Percentiles rank a stretch among this genome's conserved stretches.
These are phyloP conservation scores for Paramyrothecium sp. DNA, from an alignment of 2,329 filamentous ascomycete species.

Conservation along the genomic window DNA sequence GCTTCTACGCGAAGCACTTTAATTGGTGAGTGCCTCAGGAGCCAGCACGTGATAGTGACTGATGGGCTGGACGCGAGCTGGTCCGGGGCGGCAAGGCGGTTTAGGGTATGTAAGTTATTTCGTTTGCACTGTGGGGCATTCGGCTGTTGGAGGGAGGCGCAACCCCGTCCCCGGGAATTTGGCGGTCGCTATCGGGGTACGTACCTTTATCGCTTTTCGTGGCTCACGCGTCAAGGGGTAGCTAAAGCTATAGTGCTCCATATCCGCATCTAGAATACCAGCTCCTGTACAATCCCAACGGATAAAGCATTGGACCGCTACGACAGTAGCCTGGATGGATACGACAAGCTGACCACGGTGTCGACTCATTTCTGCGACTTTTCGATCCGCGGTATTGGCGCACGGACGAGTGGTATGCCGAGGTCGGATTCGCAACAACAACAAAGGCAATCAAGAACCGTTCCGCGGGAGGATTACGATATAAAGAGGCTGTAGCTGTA, in stretches of 20 bases:
- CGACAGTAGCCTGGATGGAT: conserved; percentile 16
- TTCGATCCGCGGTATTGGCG: conserved; percentile 6
- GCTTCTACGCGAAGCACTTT: conserved; percentile 36
- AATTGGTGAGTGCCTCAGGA: conserved; percentile 33
- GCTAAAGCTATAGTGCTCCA: not conserved
- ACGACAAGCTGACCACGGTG: conserved; percentile 13
- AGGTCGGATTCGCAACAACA: too few species aligned
- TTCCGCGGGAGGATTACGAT: not conserved
- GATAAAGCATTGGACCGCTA: conserved; percentile 7
- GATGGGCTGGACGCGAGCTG: too few species aligned
- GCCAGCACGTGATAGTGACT: conserved; percentile 26
- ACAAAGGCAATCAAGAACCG: conserved; percentile 15
- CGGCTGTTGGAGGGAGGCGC: conserved; percentile 2
- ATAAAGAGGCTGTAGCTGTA: conserved; percentile 3
- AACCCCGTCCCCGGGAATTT: too few species aligned
- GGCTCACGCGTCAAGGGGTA: conserved; percentile 16
- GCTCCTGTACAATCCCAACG: too few species aligned
- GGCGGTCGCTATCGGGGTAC: too few species aligned
- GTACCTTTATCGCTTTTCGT: conserved; percentile 7
- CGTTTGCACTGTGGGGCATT: conserved; percentile 10
- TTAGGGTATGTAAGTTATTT: not conserved
- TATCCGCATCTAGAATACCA: not conserved
- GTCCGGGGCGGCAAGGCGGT: not conserved
- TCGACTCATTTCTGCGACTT: not conserved
- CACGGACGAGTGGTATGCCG: not conserved